A percentile compares a stretch with the other conserved stretches of the same genome.
phyloP scores from a whole-genome alignment of 1,139 yeast species.

The Kazachstania sp. region DNA sequence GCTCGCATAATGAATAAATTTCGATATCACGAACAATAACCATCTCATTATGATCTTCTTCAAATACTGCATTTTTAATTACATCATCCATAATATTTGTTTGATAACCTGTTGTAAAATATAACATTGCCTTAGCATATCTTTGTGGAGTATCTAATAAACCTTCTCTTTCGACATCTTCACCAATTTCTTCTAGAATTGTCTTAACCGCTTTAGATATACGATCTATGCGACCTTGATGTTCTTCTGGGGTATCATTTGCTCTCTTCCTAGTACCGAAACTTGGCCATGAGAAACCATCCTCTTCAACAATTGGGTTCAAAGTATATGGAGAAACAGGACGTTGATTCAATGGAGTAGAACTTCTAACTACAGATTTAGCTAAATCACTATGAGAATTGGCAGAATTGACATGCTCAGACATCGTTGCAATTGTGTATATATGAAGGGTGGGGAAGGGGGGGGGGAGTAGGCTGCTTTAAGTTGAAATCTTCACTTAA shows the following conservation, averaged over 20 bases:
- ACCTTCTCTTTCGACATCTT: constrained; percentile 84
- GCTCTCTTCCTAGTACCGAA: constrained; percentile 73
- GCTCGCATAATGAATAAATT: constrained; percentile 88
- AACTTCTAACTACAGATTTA: constrained; percentile 2
- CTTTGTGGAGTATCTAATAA: constrained; percentile 89
- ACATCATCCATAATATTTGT: constrained; percentile 78
- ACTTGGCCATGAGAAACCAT: constrained; percentile 93
- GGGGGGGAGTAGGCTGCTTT: no score
- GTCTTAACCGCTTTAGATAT: constrained; percentile 82
- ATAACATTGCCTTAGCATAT: constrained; percentile 93
- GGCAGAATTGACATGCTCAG: constrained; percentile 1
- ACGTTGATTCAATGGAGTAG: constrained; percentile 54
- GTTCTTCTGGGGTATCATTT: constrained; percentile 59
- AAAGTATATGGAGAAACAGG: constrained; percentile 78
- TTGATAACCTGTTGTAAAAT: constrained; percentile 92
- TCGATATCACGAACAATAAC: constrained; percentile 94
- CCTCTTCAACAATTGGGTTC: constrained; percentile 79
- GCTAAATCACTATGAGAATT: constrained; percentile 1
- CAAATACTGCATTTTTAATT: constrained; percentile 89
- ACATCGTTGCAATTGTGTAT: background rate
- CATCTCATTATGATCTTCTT: constrained; percentile 98
- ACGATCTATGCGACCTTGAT: constrained; percentile 50
- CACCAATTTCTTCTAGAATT: constrained; percentile 80
- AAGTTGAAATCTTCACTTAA: background rate
- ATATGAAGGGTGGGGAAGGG: background rate